Conservation (phyloP, 2,329 filamentous ascomycete genomes). For the Paecilomyces fulvus region DNA sequence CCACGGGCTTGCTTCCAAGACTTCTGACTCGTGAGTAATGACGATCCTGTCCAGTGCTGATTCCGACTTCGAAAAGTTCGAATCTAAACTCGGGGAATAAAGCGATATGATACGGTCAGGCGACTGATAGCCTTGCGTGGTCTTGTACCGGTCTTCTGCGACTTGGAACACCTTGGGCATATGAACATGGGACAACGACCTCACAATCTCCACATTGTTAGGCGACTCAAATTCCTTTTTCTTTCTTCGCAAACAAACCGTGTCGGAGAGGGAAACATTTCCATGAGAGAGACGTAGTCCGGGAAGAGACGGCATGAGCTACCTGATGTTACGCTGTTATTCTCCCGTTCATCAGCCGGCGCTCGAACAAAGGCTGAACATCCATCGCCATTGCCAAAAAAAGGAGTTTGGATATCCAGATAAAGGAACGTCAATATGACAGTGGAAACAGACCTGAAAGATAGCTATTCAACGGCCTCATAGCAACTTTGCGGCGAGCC, state of each 20-base stretch:
- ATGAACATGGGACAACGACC: background rate
- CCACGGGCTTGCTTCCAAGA: background rate
- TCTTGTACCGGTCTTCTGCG: background rate
- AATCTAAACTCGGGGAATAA: background rate
- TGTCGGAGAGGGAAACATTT: background rate
- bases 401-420: background rate
- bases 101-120: background rate
- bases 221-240: background rate
- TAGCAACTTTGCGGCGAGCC: background rate
- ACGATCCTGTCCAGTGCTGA: background rate
- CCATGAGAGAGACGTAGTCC: slow-evolving; percentile 2
- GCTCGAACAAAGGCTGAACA: background rate
- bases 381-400: background rate
- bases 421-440: background rate
- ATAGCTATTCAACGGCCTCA: background rate
- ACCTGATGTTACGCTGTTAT: background rate
- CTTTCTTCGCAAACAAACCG: background rate
- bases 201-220: background rate
- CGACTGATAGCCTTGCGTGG: background rate
- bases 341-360: background rate
- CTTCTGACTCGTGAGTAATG: background rate
- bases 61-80: background rate
- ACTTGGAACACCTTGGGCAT: background rate
- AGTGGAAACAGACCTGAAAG: background rate
- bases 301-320: background rate